These are phyloP conservation scores for Dentipellis sp. DNA, from an alignment of 768 basidiomycete species.

Conservation along the genomic window DNA sequence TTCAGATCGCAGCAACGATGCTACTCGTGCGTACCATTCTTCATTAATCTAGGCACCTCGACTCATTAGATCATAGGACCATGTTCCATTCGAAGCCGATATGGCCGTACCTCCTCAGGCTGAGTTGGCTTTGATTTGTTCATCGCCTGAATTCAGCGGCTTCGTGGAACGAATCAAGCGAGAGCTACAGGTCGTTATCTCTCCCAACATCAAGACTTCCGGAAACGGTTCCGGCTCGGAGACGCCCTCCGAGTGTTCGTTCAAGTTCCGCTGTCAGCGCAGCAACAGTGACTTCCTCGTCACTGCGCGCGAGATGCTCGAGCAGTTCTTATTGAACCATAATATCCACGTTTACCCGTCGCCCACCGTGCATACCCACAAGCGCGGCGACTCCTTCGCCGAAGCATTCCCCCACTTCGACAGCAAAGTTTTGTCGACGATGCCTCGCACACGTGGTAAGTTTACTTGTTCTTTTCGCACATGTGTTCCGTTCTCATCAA, in stretches of 20 bases:
- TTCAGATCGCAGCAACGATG: slow-evolving; percentile 95
- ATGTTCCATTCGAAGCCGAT: slow-evolving; percentile 94
- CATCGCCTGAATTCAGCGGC: slow-evolving; percentile 75
- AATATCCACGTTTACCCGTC: slow-evolving; percentile 79
- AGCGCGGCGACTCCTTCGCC: slow-evolving; percentile 85
- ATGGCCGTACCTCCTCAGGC: slow-evolving; percentile 81
- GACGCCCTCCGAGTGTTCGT: slow-evolving; percentile 68
- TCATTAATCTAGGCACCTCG: neutral
- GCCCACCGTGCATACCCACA: slow-evolving; percentile 69
- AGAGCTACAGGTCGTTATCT: slow-evolving; percentile 86
- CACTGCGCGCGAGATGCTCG: slow-evolving; percentile 85
- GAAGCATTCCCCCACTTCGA: slow-evolving; percentile 97
- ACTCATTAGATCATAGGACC: slow-evolving; percentile 50
- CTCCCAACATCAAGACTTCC: slow-evolving; percentile 61
- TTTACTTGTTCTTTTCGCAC: slow-evolving; percentile 3
- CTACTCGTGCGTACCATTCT: slow-evolving; percentile 52
- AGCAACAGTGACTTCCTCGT: slow-evolving; percentile 91
- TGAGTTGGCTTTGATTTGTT: slow-evolving; percentile 68
- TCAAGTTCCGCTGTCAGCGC: slow-evolving; percentile 93
- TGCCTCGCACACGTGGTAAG: slow-evolving; percentile 51
- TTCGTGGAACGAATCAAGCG: slow-evolving; percentile 88
- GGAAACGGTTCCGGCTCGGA: slow-evolving; percentile 46
- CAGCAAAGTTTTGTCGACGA: slow-evolving; percentile 82
- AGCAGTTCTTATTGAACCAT: slow-evolving; percentile 80
- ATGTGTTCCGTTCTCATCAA: slow-evolving; percentile 10